Evolutionary conservation across 83 land plant genomes (phyloP).

Genomic region (Larix sibirica): DNA sequence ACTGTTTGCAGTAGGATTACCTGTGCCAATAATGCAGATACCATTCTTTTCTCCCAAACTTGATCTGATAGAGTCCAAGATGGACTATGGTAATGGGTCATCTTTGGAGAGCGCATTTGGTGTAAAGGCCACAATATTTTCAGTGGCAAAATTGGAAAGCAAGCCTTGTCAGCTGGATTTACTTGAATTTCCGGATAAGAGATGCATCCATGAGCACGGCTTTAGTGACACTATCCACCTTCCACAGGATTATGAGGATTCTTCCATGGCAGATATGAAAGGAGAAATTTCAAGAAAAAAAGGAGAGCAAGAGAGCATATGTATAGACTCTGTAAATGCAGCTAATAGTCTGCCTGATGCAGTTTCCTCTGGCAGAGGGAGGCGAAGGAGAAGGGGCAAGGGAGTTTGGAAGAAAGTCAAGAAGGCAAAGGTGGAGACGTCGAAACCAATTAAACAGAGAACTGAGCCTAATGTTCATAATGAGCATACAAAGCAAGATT

Average conservation of each 20-base stretch:
- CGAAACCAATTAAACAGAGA: constrained; percentile 5
- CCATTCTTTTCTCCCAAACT: not conserved
- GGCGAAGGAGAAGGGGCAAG: constrained; percentile 4
- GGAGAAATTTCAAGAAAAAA: not conserved
- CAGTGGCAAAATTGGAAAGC: constrained; percentile 10
- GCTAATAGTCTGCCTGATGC: constrained; percentile 6
- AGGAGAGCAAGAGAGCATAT: not conserved
- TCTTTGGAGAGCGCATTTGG: not conserved
- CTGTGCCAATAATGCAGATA: constrained; percentile 33
- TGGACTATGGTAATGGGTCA: constrained; percentile 1
- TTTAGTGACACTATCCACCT: not conserved
- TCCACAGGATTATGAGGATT: not conserved
- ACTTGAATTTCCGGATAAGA: not conserved
- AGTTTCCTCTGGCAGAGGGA: constrained; percentile 9
- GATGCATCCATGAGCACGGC: not conserved
- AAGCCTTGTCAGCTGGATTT: constrained; percentile 1
- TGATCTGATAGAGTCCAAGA: not conserved
- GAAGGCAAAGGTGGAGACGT: constrained; percentile 9
- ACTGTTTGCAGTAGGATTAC: constrained; percentile 22
- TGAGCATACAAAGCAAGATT: not conserved
- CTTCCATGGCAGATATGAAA: not conserved
- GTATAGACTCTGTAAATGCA: constrained; percentile 1
- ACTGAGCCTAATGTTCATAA: not conserved
- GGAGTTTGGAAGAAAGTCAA: constrained; percentile 9
- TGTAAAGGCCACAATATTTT: not conserved